Conservation (phyloP, 2,329 filamentous ascomycete genomes). For the Achaetomium macrosporum region DNA sequence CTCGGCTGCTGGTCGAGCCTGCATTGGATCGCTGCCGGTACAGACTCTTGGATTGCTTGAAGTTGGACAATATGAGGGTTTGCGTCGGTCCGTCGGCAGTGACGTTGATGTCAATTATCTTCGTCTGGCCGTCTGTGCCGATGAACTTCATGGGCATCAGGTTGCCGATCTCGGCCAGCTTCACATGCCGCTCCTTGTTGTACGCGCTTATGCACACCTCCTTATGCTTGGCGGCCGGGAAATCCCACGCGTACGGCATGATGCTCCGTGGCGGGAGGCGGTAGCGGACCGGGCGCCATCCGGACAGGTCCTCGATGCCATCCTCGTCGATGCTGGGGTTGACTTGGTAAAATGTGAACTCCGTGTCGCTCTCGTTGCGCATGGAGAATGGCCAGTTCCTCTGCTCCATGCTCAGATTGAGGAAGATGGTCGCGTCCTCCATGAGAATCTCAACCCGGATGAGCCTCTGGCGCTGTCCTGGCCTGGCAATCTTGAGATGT, state of each 20-base stretch:
- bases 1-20: conserved; percentile 46
- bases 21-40: conserved; percentile 60
- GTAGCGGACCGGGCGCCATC: conserved; percentile 90
- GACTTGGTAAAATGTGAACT: conserved; percentile 94
- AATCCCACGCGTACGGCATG: conserved; percentile 99
- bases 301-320: conserved; percentile 72
- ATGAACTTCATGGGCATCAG: conserved; percentile 89
- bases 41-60: conserved; percentile 84
- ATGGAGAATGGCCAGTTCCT: conserved; percentile 99
- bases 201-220: conserved; percentile 79
- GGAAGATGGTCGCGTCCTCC: conserved; percentile 88
- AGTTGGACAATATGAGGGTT: conserved; percentile 89
- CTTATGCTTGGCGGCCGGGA: conserved; percentile 93
- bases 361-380: conserved; percentile 94
- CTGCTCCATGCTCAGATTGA: conserved; percentile 82
- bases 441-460: conserved; percentile 84
- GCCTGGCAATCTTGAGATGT: conserved; percentile 88
- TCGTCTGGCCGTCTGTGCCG: conserved; percentile 60
- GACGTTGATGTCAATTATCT: conserved; percentile 95
- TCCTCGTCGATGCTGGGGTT: conserved; percentile 92
- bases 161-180: conserved; percentile 93
- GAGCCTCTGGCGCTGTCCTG: conserved; percentile 81
- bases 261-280: conserved; percentile 89
- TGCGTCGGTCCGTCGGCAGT: conserved; percentile 93
- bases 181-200: conserved; percentile 82